A percentile compares a stretch with the other conserved stretches of the same genome.
These are phyloP conservation scores for Viola pubescens DNA, from an alignment of 441 rosid species.

Conservation along the genomic window DNA sequence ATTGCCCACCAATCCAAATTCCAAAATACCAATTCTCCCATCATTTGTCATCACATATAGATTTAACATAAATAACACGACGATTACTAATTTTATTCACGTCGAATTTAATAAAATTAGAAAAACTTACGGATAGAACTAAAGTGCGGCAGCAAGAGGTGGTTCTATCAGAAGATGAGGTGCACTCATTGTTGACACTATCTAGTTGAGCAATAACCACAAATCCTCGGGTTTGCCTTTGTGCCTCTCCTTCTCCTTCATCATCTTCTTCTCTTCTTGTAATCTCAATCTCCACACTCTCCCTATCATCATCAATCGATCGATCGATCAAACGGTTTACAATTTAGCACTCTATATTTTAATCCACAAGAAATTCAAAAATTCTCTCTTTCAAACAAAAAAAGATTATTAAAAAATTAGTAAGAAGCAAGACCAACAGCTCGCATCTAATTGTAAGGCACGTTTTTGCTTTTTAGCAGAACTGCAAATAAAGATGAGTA, in stretches of 20 bases:
- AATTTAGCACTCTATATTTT: neutral
- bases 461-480: neutral
- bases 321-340: neutral
- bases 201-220: no score
- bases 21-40: no score
- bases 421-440: no score
- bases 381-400: no score
- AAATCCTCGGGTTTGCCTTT: no score
- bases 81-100: no score
- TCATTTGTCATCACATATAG: no score
- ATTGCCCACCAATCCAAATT: no score
- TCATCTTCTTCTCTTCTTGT: slow-evolving; percentile 25
- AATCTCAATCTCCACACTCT: slow-evolving; percentile 37
- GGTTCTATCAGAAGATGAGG: slow-evolving; percentile 32
- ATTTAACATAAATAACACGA: no score
- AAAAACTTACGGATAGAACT: slow-evolving; percentile 49
- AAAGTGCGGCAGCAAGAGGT: slow-evolving; percentile 46
- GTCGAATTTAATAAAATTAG: no score
- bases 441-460: slow-evolving; percentile 18
- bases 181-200: slow-evolving; percentile 26
- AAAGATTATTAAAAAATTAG: no score
- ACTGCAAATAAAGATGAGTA: neutral
- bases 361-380: neutral
- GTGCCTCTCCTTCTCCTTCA: slow-evolving; percentile 11
- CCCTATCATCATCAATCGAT: slow-evolving; percentile 28